Percentiles rank a stretch among this genome's conserved stretches.
These are phyloP conservation scores for Acer yangbiense DNA, from an alignment of 345 rosid species.

Conservation along the genomic window DNA sequence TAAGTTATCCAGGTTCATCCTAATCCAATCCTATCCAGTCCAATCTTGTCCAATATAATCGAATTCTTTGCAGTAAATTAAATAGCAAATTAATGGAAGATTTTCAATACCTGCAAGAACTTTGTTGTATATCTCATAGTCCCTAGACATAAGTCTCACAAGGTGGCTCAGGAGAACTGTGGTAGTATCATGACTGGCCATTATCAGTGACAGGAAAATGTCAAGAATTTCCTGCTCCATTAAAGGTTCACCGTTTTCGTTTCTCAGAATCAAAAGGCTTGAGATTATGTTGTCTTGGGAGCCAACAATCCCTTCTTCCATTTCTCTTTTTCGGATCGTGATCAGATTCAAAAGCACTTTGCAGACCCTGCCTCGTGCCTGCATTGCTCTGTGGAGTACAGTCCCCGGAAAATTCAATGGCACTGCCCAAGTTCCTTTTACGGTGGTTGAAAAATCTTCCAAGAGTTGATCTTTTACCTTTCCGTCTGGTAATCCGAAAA, in stretches of 20 bases:
- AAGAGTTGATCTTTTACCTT: constrained; percentile 20
- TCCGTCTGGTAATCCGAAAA: constrained; percentile 29
- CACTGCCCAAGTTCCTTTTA: constrained; percentile 23
- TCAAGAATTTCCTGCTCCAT: constrained; percentile 26
- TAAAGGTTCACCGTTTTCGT: constrained; percentile 26
- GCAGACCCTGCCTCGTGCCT: constrained; percentile 23
- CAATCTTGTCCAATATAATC: not conserved
- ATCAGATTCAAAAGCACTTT: constrained; percentile 15
- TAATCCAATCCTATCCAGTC: not conserved
- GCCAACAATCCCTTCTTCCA: constrained; percentile 15
- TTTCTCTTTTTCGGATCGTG: not conserved
- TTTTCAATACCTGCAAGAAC: constrained; percentile 24
- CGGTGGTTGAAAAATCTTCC: constrained; percentile 17
- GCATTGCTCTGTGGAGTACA: constrained; percentile 2
- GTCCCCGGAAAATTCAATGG: constrained; percentile 33
- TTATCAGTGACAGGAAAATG: constrained; percentile 13
- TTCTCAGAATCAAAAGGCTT: constrained; percentile 17
- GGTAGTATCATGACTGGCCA: constrained; percentile 28
- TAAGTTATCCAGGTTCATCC: not conserved
- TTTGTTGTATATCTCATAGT: not conserved
- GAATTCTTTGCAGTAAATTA: not conserved
- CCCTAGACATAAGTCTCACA: constrained; percentile 15
- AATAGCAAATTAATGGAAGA: not conserved
- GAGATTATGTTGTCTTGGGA: constrained; percentile 19
- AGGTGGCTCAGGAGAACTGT: constrained; percentile 11